Conservation (phyloP, 78 protist genomes). For the Monocercomonoides exilis region DNA sequence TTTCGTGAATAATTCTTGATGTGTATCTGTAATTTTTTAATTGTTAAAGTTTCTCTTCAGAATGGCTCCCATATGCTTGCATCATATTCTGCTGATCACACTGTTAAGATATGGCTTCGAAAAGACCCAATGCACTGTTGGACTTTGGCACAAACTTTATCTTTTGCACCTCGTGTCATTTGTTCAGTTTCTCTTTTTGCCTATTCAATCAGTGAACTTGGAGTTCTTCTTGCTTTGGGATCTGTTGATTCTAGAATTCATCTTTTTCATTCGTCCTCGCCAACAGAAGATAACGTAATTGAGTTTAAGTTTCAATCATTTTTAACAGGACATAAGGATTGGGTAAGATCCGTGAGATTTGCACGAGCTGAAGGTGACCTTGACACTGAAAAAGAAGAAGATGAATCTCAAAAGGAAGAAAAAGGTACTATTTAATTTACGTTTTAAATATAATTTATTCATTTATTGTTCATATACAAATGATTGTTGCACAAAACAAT, state of each 20-base stretch:
- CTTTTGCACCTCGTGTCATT: background rate
- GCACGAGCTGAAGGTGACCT: background rate
- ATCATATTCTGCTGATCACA: background rate
- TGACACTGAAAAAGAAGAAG: background rate
- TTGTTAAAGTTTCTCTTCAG: background rate
- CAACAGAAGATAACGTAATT: no score
- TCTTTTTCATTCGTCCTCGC: background rate
- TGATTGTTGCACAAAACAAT: no score
- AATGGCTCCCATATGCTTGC: background rate
- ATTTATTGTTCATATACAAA: no score
- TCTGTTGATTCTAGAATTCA: background rate
- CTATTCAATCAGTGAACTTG: background rate
- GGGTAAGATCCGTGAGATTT: background rate
- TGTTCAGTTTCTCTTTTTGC: background rate
- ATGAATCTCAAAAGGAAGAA: background rate
- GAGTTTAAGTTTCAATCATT: background rate
- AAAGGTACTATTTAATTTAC: no score
- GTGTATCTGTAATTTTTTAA: no score
- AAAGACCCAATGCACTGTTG: background rate
- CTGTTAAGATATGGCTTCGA: background rate
- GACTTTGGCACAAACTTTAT: background rate
- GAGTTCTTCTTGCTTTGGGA: background rate
- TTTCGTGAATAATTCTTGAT: background rate
- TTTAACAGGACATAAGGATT: background rate
- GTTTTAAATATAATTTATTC: no score